These are phyloP conservation scores for Calonectria pteridis DNA, from an alignment of 2,329 filamentous ascomycete species.

Conservation along the genomic window DNA sequence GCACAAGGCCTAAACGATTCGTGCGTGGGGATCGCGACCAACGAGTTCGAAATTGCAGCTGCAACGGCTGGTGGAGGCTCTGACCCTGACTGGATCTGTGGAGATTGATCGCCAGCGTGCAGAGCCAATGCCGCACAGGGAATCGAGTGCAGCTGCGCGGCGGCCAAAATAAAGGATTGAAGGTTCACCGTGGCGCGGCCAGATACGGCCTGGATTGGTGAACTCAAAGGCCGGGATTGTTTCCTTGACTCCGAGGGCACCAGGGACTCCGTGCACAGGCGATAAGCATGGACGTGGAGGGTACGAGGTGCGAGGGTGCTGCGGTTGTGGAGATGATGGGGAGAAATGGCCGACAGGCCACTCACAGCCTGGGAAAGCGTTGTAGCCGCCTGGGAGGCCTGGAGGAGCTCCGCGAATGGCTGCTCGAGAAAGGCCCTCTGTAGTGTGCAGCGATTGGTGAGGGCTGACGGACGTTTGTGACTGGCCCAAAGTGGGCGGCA, in stretches of 20 bases:
- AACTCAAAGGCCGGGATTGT: constrained; percentile 17
- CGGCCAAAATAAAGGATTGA: constrained; percentile 26
- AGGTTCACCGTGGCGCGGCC: constrained; percentile 39
- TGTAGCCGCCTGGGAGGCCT: constrained; percentile 29
- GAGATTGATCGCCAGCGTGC: constrained; percentile 29
- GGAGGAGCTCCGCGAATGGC: constrained; percentile 33
- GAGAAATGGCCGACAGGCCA: constrained; percentile 46
- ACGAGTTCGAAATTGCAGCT: constrained; percentile 28
- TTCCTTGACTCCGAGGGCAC: constrained; percentile 22
- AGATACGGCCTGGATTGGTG: constrained; percentile 24
- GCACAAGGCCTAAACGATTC: neutral
- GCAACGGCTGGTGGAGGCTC: constrained; percentile 10
- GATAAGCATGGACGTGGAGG: constrained; percentile 31
- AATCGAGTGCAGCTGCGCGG: constrained; percentile 35
- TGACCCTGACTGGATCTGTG: constrained; percentile 32
- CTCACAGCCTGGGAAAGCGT: constrained; percentile 36
- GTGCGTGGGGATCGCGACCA: neutral
- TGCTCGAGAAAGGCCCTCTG: constrained; percentile 32
- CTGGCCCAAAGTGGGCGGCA: constrained; percentile 19
- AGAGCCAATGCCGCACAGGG: constrained; percentile 14
- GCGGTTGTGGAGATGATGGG: constrained; percentile 35
- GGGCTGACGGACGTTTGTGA: constrained; percentile 17
- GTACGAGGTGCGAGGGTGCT: constrained; percentile 30
- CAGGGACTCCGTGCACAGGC: constrained; percentile 20
- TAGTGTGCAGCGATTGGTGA: constrained; percentile 21